Evolutionary conservation across 2,329 filamentous ascomycete genomes (phyloP).

Genomic region (Tolypocladium cylindrosporum): DNA sequence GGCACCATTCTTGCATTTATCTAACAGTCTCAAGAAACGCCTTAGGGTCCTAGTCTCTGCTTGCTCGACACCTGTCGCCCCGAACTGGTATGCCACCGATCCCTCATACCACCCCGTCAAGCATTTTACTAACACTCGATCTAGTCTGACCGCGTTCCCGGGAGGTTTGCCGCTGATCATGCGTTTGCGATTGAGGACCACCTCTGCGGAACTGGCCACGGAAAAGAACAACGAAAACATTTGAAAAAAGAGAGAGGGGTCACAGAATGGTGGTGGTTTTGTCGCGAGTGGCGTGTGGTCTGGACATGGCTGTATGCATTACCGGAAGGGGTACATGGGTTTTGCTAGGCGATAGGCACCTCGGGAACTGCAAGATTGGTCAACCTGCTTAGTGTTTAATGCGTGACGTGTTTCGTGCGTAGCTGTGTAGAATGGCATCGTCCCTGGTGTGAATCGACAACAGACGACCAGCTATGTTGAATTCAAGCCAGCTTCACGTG

Average conservation of each 20-base stretch:
- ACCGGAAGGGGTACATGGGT: neutral
- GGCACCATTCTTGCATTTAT: neutral
- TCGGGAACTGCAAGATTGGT: neutral
- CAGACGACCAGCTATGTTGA: neutral
- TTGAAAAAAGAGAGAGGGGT: neutral
- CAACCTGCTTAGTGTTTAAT: neutral
- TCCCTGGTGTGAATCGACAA: too few species aligned
- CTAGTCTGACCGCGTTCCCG: neutral
- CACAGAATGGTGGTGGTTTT: neutral
- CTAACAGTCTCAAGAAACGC: neutral
- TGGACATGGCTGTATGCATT: neutral
- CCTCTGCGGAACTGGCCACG: too few species aligned
- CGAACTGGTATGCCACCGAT: neutral
- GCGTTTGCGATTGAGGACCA: neutral
- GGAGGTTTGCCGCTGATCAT: neutral
- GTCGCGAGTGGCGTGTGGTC: neutral
- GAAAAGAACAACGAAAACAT: neutral
- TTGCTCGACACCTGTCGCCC: neutral
- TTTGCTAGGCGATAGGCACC: neutral
- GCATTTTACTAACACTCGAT: neutral
- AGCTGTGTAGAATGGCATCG: neutral
- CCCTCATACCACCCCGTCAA: neutral
- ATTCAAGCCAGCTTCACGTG: neutral
- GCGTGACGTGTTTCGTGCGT: neutral
- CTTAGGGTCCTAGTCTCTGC: neutral